Evolutionary conservation across 176 grass and related monocot species (phyloP), one percentile per base, ranked within the genome.

Genomic region (Cenchrus americanus): DNA sequence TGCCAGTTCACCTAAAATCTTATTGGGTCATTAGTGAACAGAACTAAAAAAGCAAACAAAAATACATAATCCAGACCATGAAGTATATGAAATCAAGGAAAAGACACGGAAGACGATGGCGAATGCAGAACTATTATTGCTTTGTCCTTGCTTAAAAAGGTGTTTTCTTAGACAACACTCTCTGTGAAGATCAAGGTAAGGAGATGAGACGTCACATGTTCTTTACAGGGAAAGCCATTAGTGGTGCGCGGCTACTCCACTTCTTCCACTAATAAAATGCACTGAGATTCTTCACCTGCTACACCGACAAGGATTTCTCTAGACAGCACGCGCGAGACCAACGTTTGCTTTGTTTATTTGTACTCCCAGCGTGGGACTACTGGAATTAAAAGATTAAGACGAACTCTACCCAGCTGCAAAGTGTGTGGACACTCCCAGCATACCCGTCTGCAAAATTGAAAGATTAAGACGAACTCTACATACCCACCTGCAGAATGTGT

Each of bases 131-230:
- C 50, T 32, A 32, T 32, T 32, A 65, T 87, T 49, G 4, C 2
- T 62, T 49, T n/a, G 23, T 0, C 34, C 72, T 84, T 88, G 79
- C 75, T 79, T 73, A 26, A 15, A 68, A 26, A 13, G 11, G 27
- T 51, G 62, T 51, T 88, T 68, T 50, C 82, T 60, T 84, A 43
- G 57, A 75, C 21, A 51, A n/a, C 82, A 84, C 67, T 84, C 76
- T 22, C 0, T 69, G 59, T 84, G 15, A 34, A 68, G 26, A 55
- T 52, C 2, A 80, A 76, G 69, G 17, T 40, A 37, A 7, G 22
- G 40, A 81, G 85, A 81, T 24, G 43, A 75, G 42, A 26, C 30
- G 84, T 75, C 62, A 7, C 8, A 61, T 66, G 59, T 27, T 63
- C 37, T 47, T 53, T 52, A 6, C 27, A 18, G 50, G 61, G 58